Conservation (phyloP, 2,329 filamentous ascomycete species). For the Alternaria brassicae region DNA sequence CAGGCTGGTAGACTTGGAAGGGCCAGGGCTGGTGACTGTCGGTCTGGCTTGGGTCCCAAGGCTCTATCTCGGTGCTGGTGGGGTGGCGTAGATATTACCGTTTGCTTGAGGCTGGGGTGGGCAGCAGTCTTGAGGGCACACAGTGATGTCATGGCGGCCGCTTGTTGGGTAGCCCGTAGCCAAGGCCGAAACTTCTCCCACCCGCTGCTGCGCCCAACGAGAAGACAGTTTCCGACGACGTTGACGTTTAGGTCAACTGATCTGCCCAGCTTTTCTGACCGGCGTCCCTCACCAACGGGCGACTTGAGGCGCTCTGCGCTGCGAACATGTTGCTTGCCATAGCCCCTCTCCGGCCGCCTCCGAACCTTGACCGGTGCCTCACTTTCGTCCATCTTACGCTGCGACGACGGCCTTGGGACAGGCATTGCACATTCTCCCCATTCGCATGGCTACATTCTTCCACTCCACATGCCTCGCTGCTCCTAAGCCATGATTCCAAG, state of each 20-base stretch:
- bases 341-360: conserved; percentile 11
- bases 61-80: conserved; percentile 13
- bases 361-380: conserved; percentile 16
- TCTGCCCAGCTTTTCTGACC: conserved; percentile 17
- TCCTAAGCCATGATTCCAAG: conserved; percentile 16
- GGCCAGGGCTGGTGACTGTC: conserved; percentile 30
- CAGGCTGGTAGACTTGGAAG: conserved; percentile 13
- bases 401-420: background rate
- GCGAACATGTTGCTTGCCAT: conserved; percentile 15
- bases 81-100: conserved; percentile 32
- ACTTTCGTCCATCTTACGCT: conserved; percentile 6
- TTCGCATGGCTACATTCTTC: conserved; percentile 2
- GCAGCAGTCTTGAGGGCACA: conserved; percentile 12
- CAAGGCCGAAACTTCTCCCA: conserved; percentile 5
- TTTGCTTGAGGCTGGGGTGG: conserved; percentile 26
- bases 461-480: background rate
- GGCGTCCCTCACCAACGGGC: conserved; percentile 13
- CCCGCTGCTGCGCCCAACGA: conserved; percentile 20
- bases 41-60: conserved; percentile 26
- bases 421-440: background rate
- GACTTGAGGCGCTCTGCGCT: background rate
- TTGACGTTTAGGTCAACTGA: conserved; percentile 12
- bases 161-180: conserved; percentile 16
- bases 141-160: conserved; percentile 20
- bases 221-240: background rate